Percentiles rank a stretch among this genome's conserved stretches.
phyloP scores from a whole-genome alignment of 2,329 filamentous ascomycete genomes.

The Cucurbitaria berberidis region DNA sequence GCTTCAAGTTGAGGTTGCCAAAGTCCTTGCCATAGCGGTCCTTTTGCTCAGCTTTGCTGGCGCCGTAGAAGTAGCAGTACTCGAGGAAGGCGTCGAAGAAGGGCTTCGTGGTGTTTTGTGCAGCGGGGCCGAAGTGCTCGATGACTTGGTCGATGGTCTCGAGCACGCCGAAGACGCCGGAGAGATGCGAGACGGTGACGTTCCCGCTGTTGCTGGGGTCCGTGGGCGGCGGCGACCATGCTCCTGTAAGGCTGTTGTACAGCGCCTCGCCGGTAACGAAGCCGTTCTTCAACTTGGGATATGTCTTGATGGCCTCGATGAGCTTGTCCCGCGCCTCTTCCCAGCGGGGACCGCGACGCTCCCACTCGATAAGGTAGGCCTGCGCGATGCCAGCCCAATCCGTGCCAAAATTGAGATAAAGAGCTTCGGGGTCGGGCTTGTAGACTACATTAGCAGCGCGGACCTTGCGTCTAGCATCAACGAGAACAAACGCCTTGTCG shows the following conservation, averaged over 20 bases:
- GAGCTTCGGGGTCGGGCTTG: constrained; percentile 48
- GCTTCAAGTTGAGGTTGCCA: constrained; percentile 56
- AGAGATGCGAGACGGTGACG: constrained; percentile 62
- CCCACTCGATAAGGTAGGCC: constrained; percentile 66
- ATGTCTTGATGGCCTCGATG: constrained; percentile 57
- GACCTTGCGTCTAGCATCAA: constrained; percentile 66
- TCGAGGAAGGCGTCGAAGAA: constrained; percentile 65
- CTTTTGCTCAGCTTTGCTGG: constrained; percentile 56
- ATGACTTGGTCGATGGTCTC: constrained; percentile 65
- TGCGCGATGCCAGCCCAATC: constrained; percentile 65
- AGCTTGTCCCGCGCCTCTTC: constrained; percentile 61
- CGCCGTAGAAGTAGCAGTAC: constrained; percentile 66
- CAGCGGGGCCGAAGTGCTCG: constrained; percentile 50
- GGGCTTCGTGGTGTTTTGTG: constrained; percentile 54
- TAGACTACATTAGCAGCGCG: constrained; percentile 60
- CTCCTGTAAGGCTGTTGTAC: constrained; percentile 59
- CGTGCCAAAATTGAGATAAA: constrained; percentile 62
- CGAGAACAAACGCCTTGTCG: constrained; percentile 59
- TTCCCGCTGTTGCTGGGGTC: constrained; percentile 60
- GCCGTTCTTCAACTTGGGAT: constrained; percentile 62
- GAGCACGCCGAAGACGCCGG: constrained; percentile 64
- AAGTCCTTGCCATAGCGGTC: constrained; percentile 60
- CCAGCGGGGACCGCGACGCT: constrained; percentile 61
- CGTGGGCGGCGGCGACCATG: constrained; percentile 58
- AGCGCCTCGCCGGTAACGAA: constrained; percentile 64